Evolutionary conservation across 2,329 filamentous ascomycete genomes (phyloP).

Genomic region (Aurifilum marmelostoma): DNA sequence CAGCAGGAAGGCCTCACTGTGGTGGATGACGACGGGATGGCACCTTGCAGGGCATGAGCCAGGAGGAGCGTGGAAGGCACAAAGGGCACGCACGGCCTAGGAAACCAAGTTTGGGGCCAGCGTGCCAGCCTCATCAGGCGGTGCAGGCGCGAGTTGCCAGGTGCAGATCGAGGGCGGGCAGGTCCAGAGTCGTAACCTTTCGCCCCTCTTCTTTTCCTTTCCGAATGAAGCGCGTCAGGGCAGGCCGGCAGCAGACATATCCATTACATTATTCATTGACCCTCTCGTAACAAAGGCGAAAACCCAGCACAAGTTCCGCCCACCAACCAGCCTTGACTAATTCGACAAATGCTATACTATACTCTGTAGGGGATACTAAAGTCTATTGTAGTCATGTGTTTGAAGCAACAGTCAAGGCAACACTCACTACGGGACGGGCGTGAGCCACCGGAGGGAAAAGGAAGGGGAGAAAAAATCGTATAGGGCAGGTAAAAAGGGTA

Average conservation of each 20-base stretch:
- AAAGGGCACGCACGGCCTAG: not conserved
- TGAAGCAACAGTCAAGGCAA: not conserved
- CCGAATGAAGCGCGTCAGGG: not conserved
- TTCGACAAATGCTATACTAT: not conserved
- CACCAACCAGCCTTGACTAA: not conserved
- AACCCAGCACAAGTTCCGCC: not conserved
- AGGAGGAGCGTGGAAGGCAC: not conserved
- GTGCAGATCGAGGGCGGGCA: not conserved
- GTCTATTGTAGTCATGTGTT: not conserved
- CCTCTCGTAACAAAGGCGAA: not conserved
- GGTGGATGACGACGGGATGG: constrained; percentile 4
- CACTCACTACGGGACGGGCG: not conserved
- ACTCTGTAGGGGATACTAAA: too few relatives aligned
- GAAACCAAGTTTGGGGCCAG: not conserved
- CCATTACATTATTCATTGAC: not conserved
- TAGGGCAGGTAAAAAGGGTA: not conserved
- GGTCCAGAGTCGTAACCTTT: too few relatives aligned
- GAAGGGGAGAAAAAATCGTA: not conserved
- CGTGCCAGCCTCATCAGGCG: constrained; percentile 4
- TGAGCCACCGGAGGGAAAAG: not conserved
- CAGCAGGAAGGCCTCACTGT: not conserved
- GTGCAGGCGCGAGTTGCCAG: not conserved
- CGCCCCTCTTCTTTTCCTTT: too few relatives aligned
- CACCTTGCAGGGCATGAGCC: not conserved
- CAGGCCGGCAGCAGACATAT: not conserved